Percentiles rank a stretch among this genome's conserved stretches.
Conservation (phyloP, 805 yeast genomes). For the Dipodascus albidus region DNA sequence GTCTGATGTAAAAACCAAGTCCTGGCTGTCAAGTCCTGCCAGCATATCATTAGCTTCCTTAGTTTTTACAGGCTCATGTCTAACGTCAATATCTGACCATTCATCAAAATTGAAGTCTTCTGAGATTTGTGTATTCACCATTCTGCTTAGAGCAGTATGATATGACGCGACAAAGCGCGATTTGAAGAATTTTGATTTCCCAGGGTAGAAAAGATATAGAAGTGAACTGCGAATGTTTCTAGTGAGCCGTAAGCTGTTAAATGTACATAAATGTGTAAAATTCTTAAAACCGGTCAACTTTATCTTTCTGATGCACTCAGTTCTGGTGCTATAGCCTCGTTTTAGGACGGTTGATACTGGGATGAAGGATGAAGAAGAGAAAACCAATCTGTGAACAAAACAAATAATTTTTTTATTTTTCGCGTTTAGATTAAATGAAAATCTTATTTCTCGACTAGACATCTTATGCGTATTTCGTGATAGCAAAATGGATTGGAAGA, state of each 20-base stretch:
- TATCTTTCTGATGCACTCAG: not conserved
- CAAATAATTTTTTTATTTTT: not conserved
- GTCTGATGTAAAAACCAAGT: not conserved
- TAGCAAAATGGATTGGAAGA: conserved; percentile 9
- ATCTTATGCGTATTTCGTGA: not conserved
- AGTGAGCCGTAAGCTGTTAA: not conserved
- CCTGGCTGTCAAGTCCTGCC: not conserved
- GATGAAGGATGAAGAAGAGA: not conserved
- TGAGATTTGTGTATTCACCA: not conserved
- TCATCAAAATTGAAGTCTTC: not conserved
- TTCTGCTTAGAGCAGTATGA: not conserved
- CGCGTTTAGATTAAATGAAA: not conserved
- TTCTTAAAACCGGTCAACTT: not conserved
- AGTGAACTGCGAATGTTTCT: not conserved
- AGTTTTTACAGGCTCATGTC: not conserved
- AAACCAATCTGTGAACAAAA: not conserved
- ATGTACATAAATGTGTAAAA: not conserved
- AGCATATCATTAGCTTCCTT: not conserved
- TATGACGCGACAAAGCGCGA: not conserved
- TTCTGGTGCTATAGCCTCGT: not conserved
- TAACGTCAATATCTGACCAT: not conserved
- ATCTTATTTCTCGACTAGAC: too few species aligned
- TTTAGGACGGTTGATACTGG: not conserved
- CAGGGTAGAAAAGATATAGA: not conserved
- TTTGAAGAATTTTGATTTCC: not conserved